Conservation (phyloP, 2,329 filamentous ascomycete genomes). For the Aspergillus tubingensis region DNA sequence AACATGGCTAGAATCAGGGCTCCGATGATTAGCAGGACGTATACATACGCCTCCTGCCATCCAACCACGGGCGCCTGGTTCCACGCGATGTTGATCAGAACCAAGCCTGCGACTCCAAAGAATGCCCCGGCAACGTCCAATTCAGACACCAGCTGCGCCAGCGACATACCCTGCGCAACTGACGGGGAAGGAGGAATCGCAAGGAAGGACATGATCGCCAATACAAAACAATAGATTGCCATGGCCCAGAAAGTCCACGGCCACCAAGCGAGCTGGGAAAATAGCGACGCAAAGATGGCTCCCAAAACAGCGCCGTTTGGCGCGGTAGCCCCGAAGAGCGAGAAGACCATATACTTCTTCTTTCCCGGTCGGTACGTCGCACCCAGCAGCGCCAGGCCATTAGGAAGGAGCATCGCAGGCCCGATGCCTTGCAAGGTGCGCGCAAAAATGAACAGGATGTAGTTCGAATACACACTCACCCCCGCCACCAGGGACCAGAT, state of each 20-base stretch:
- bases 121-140: slow-evolving; percentile 45
- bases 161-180: not conserved
- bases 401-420: slow-evolving; percentile 62
- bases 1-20: slow-evolving; percentile 58
- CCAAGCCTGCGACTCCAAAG: slow-evolving; percentile 56
- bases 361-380: slow-evolving; percentile 58
- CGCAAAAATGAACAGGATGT: slow-evolving; percentile 54
- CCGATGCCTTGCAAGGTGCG: slow-evolving; percentile 60
- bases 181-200: slow-evolving; percentile 28
- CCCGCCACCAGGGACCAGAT: slow-evolving; percentile 42
- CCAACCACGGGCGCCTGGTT: slow-evolving; percentile 64
- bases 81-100: slow-evolving; percentile 68
- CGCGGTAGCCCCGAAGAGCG: slow-evolving; percentile 52
- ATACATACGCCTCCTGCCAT: slow-evolving; percentile 60
- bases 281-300: slow-evolving; percentile 42
- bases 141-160: slow-evolving; percentile 19
- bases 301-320: slow-evolving; percentile 50
- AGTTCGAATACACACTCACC: slow-evolving; percentile 40
- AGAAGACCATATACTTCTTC: slow-evolving; percentile 63
- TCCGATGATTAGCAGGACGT: slow-evolving; percentile 60
- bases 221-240: slow-evolving; percentile 36
- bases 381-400: slow-evolving; percentile 64
- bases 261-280: slow-evolving; percentile 52
- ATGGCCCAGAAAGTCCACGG: slow-evolving; percentile 55
- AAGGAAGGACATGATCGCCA: slow-evolving; percentile 40